Conservation (phyloP, 768 basidiomycete species). For the Suillus subaureus region DNA sequence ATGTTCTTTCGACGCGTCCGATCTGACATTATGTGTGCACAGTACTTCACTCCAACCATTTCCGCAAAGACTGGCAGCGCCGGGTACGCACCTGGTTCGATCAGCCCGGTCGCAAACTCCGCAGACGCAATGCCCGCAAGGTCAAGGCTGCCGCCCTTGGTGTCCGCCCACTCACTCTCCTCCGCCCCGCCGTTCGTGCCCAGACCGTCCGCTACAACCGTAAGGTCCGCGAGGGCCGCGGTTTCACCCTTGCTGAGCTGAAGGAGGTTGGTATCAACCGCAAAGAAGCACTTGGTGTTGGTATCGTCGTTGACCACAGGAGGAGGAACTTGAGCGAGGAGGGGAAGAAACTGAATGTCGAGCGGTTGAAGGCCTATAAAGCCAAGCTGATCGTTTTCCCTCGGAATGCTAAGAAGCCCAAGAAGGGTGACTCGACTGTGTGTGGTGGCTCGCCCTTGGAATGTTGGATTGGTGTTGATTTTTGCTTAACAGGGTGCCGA, state of each 20-base stretch:
- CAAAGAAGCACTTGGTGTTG: constrained; percentile 91
- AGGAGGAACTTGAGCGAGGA: constrained; percentile 96
- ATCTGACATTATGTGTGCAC: constrained; percentile 12
- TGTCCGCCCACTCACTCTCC: constrained; percentile 86
- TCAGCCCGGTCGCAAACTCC: constrained; percentile 97
- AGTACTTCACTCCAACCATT: constrained; percentile 94
- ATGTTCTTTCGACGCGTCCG: constrained; percentile 29
- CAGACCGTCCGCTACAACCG: constrained; percentile 98
- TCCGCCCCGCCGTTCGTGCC: constrained; percentile 95
- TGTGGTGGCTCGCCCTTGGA: constrained; percentile 31
- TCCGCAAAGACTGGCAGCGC: constrained; percentile 99
- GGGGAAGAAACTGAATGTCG: constrained; percentile 93
- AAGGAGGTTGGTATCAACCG: constrained; percentile 94
- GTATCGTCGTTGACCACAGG: constrained; percentile 96
- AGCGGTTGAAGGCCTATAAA: constrained; percentile 93
- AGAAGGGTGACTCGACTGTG: constrained; percentile 93
- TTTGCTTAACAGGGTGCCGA: constrained; percentile 66
- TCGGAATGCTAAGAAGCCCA: constrained; percentile 91
- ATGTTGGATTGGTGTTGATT: constrained; percentile 15
- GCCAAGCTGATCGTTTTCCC: constrained; percentile 94
- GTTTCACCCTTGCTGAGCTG: constrained; percentile 92
- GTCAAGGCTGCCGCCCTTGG: constrained; percentile 89
- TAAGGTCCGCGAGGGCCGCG: constrained; percentile 95
- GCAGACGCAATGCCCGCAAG: constrained; percentile 90
- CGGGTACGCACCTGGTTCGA: constrained; percentile 98